These are phyloP conservation scores for Grosmannia serpens DNA, from an alignment of 2,329 filamentous ascomycete genomes.

Conservation along the genomic window DNA sequence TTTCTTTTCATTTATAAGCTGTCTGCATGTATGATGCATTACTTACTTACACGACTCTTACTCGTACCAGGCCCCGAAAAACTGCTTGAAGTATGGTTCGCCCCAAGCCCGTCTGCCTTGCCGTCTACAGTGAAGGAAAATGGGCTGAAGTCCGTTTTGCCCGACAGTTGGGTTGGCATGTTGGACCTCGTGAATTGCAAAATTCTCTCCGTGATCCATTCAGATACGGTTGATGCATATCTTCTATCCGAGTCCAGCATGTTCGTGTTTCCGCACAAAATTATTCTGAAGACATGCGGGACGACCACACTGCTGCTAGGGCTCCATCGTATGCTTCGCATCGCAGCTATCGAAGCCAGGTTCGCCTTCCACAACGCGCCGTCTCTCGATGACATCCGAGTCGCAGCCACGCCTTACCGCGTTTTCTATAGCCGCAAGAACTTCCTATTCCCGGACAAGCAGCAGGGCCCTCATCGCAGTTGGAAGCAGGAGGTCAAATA, in stretches of 20 bases:
- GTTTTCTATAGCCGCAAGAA: conserved; percentile 99
- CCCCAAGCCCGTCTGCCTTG: conserved; percentile 62
- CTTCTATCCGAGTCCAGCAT: conserved; percentile 98
- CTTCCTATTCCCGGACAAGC: conserved; percentile 89
- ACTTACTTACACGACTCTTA: not conserved
- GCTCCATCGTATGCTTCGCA: conserved; percentile 81
- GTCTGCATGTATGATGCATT: not conserved
- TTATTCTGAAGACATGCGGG: conserved; percentile 96
- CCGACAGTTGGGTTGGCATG: conserved; percentile 90
- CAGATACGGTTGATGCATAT: conserved; percentile 91
- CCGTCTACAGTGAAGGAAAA: conserved; percentile 57
- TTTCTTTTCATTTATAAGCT: too few species aligned
- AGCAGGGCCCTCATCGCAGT: conserved; percentile 88
- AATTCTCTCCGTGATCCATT: conserved; percentile 86
- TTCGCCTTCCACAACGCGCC: conserved; percentile 70
- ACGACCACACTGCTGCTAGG: conserved; percentile 89
- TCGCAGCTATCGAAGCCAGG: conserved; percentile 77
- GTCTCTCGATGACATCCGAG: conserved; percentile 53
- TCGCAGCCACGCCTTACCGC: conserved; percentile 79
- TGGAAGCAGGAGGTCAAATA: conserved; percentile 94
- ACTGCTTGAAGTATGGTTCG: conserved; percentile 97
- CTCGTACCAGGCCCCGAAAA: conserved; percentile 68
- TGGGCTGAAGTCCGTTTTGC: conserved; percentile 76
- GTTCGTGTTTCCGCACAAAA: conserved; percentile 99
- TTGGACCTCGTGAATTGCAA: conserved; percentile 98